Evolutionary conservation across 73 alveolate species (phyloP).

Genomic region (Stentor coeruleus): DNA sequence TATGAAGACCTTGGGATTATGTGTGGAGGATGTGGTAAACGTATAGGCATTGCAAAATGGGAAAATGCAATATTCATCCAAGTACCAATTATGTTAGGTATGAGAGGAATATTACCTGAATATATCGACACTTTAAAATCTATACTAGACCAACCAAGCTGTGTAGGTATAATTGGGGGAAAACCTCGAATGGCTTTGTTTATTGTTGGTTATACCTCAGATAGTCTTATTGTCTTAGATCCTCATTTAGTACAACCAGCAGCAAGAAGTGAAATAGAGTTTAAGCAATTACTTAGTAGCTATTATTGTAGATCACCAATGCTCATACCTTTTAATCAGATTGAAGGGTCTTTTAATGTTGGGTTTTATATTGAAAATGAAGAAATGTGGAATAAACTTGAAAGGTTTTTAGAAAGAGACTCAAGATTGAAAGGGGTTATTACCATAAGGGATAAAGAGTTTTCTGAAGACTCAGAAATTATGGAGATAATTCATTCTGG

Average conservation of each 20-base stretch:
- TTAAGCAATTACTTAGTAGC: background rate
- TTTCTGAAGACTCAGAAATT: background rate
- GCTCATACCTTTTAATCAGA: too few species aligned
- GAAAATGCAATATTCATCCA: conserved; percentile 26
- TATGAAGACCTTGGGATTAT: background rate
- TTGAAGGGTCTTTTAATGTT: background rate
- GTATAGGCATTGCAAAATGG: background rate
- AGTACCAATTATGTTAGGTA: conserved; percentile 58
- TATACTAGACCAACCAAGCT: conserved; percentile 31
- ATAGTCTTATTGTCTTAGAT: conserved; percentile 67
- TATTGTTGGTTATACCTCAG: conserved; percentile 72
- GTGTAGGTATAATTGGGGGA: conserved; percentile 92
- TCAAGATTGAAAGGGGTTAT: background rate
- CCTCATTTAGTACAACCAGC: conserved; percentile 82
- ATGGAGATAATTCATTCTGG: background rate
- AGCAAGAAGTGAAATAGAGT: conserved; percentile 14
- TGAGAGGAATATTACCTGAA: conserved; percentile 40
- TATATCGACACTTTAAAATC: conserved; percentile 35
- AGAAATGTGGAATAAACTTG: background rate
- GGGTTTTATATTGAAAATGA: background rate
- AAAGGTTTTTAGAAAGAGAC: background rate
- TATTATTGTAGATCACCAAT: background rate
- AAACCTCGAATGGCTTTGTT: conserved; percentile 78
- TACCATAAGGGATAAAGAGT: background rate
- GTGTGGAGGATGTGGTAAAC: background rate